A percentile compares a stretch with the other conserved stretches of the same genome.
phyloP scores from a whole-genome alignment of 441 rosid species.

The Pelargonium cotyledonis region DNA sequence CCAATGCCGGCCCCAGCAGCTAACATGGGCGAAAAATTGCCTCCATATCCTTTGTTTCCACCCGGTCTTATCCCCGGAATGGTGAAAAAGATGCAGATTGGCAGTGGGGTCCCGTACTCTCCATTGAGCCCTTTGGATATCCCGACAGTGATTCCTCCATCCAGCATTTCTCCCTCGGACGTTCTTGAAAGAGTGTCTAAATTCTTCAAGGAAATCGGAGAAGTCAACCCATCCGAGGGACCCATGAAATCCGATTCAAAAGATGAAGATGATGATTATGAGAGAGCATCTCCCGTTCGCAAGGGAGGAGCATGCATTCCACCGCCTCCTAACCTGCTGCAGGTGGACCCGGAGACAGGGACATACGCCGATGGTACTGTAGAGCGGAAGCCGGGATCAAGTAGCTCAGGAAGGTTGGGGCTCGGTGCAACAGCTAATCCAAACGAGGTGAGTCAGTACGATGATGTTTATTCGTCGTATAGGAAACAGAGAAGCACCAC shows the following conservation, averaged over 20 bases:
- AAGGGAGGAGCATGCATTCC: constrained; percentile 97
- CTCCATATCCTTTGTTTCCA: constrained; percentile 95
- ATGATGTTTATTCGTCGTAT: constrained; percentile 88
- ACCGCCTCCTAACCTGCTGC: constrained; percentile 76
- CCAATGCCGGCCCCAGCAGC: constrained; percentile 31
- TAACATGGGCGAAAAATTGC: constrained; percentile 50
- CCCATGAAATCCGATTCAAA: constrained; percentile 53
- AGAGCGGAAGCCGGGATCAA: constrained; percentile 57
- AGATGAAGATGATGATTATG: constrained; percentile 65
- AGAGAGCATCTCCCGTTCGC: constrained; percentile 58
- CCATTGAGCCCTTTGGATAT: constrained; percentile 92
- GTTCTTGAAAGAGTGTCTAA: constrained; percentile 80
- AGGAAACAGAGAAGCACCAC: constrained; percentile 88
- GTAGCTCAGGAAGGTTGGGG: constrained; percentile 74
- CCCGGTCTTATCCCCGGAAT: constrained; percentile 97
- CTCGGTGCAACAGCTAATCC: constrained; percentile 90
- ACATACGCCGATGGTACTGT: constrained; percentile 72
- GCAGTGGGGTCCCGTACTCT: constrained; percentile 98
- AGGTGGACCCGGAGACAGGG: constrained; percentile 88
- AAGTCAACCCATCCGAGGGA: constrained; percentile 86
- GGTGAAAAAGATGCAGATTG: constrained; percentile 97
- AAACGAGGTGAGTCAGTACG: constrained; percentile 85
- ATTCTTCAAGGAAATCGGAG: constrained; percentile 88
- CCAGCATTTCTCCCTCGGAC: constrained; percentile 62
- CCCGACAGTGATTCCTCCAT: constrained; percentile 85